These are phyloP conservation scores for Corymbia citriodora DNA, from an alignment of 441 rosid species.

Conservation along the genomic window DNA sequence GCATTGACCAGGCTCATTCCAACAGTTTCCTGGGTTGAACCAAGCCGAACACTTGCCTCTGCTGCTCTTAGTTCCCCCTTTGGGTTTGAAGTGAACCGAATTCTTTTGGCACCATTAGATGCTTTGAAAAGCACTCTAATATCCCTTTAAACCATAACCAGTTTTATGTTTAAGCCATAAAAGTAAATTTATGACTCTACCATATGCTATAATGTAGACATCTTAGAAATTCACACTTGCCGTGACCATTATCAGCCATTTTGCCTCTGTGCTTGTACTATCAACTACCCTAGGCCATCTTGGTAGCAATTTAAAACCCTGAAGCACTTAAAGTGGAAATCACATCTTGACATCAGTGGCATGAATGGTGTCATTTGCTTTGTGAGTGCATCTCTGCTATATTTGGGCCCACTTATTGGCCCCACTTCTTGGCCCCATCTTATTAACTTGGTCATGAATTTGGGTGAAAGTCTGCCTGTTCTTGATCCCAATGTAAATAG, in stretches of 20 bases:
- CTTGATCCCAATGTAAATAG: background rate
- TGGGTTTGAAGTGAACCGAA: background rate
- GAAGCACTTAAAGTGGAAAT: background rate
- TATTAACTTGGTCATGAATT: background rate
- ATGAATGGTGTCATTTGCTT: background rate
- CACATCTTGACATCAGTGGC: background rate
- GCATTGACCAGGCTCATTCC: background rate
- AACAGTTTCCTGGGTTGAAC: background rate
- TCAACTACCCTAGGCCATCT: background rate
- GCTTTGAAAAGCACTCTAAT: background rate
- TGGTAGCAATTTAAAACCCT: background rate
- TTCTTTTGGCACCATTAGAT: background rate
- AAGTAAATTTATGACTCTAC: background rate
- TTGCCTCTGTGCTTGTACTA: background rate
- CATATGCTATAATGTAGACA: background rate
- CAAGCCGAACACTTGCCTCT: background rate
- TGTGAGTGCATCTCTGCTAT: background rate
- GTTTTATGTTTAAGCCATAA: background rate
- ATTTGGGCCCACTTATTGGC: background rate
- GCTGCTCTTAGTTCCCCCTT: background rate
- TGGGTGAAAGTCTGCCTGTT: background rate
- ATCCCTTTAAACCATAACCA: background rate
- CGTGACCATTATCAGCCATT: background rate
- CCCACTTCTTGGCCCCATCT: background rate
- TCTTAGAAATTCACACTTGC: background rate